Evolutionary conservation across 2,329 filamentous ascomycete genomes (phyloP).

Genomic region (Gnomoniopsis sp.): DNA sequence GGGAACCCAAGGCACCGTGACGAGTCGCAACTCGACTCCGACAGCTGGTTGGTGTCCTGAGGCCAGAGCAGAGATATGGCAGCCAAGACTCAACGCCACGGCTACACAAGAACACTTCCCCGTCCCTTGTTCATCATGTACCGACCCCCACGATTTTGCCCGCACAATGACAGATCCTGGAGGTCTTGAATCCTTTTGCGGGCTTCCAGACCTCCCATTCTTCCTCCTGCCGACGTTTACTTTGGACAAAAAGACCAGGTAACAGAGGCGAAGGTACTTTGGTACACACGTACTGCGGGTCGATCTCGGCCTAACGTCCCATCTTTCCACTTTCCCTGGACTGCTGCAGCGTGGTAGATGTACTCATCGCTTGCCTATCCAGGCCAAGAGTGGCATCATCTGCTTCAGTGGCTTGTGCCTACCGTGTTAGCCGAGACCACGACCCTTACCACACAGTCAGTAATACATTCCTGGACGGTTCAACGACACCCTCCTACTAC

Average conservation of each 20-base stretch:
- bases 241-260: background rate
- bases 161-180: background rate
- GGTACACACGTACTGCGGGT: conserved; percentile 12
- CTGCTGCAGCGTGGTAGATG: conserved; percentile 2
- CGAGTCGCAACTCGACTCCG: background rate
- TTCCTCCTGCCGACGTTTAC: background rate
- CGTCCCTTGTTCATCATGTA: conserved; percentile 1
- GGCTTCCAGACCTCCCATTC: background rate
- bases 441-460: too few relatives aligned
- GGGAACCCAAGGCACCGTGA: background rate
- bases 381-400: background rate
- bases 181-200: background rate
- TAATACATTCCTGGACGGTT: background rate
- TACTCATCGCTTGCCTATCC: conserved; percentile 5
- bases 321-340: background rate
- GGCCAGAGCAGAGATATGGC: background rate
- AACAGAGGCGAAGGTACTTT: background rate
- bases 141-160: conserved; percentile 13
- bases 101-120: background rate
- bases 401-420: background rate
- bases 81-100: background rate
- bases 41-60: too few relatives aligned
- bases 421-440: background rate
- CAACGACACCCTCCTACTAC: background rate
- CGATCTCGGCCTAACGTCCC: background rate